Conservation (phyloP, 2,329 filamentous ascomycete species). For the Botrytis hyacinthi region DNA sequence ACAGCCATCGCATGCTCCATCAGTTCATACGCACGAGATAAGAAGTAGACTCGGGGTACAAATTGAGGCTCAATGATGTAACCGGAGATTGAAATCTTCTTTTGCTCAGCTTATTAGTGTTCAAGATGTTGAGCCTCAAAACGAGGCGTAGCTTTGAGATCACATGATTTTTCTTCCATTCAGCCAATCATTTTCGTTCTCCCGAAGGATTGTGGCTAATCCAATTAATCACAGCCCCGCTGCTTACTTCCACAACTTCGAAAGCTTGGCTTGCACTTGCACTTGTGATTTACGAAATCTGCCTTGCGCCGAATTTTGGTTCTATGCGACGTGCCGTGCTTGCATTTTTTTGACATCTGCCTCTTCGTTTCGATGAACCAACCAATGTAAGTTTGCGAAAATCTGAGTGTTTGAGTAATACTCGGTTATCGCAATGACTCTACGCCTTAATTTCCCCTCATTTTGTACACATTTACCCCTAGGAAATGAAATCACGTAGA, state of each 20-base stretch:
- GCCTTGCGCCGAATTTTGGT: neutral
- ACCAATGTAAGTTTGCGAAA: neutral
- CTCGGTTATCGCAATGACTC: slow-evolving; percentile 11
- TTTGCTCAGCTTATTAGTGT: neutral
- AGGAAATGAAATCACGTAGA: neutral
- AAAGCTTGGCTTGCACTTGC: neutral
- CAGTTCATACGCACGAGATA: neutral
- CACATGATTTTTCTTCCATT: neutral
- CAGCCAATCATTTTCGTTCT: neutral
- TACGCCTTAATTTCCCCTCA: slow-evolving; percentile 13
- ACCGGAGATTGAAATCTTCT: neutral
- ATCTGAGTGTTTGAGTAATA: neutral
- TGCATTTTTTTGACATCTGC: slow-evolving; percentile 1
- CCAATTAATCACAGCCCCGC: slow-evolving; percentile 2
- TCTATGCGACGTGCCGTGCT: neutral
- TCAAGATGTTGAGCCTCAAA: neutral
- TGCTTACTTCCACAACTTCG: neutral
- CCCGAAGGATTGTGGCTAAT: neutral
- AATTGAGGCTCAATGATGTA: neutral
- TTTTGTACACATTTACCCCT: neutral
- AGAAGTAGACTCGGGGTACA: neutral
- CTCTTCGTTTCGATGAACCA: slow-evolving; percentile 1
- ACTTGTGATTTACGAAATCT: neutral
- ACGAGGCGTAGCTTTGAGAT: slow-evolving; percentile 5
- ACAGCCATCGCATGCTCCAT: neutral